Evolutionary conservation across 192 early-diverging fungal species (phyloP), one percentile per base, ranked within the genome.

Genomic region (Coemansia sp.): DNA sequence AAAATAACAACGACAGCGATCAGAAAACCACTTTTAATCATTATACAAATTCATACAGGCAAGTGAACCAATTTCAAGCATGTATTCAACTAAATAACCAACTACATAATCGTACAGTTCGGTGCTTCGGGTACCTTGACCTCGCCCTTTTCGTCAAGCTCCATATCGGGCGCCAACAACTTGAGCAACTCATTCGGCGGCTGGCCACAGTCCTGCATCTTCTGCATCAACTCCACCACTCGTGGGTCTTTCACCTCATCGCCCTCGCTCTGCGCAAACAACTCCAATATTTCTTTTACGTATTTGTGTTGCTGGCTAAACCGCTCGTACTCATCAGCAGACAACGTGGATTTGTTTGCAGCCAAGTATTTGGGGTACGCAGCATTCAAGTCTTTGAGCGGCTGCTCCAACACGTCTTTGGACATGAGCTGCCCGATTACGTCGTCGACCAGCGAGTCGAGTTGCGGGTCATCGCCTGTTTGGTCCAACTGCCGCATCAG

Each of bases 181-280:
- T 92, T 88, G 61, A 99, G 70, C 19, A 99, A 83, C 57, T 89
- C 94, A 43, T 89, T 85, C 5, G 97, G 97, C 19, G 97, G 97
- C 66, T 97, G 94, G 32, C 97, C 97, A 49, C 85, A 88, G 39
- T 94, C 93, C 88, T 99, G 96, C 92, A 99, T 95, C 87, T 94
- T 78, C 78, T 93, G 89, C 96, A 99, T 97, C 57, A 99, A 84
- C 52, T 94, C 90, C n/a, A 89, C 84, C 48, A 98, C 86, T 60
- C 90, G 90, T n/a, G 72, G 68, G 37, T 87, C 90, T 49, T 90
- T 89, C 63, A 82, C 87, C 45, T 83, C 62, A 3, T 88, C 85
- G 1, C 69, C 82, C n/a, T 53, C 29, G 23, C 22, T 50, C 59
- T 65, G 43, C 22, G 94, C 93, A 78, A 93, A 99, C 48, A 91